Evolutionary conservation across 176 grass and related monocot genomes (phyloP), one percentile per base, ranked within the genome.

Genomic region (Carex myosuroides): DNA sequence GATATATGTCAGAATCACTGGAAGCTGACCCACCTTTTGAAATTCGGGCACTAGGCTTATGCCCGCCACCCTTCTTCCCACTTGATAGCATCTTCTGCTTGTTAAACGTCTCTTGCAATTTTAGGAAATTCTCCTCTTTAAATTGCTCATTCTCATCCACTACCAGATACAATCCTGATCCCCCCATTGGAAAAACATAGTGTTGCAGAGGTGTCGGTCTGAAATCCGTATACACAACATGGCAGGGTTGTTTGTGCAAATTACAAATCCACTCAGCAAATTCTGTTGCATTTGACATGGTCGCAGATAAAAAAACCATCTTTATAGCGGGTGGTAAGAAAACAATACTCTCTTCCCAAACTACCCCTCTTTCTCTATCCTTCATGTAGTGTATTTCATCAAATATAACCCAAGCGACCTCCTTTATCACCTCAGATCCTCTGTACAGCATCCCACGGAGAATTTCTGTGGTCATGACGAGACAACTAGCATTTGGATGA

Each of bases 331-430:
- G 91, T 2, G 96, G 96, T 35, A 99, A 84, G 85, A 99, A 99
- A 32, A 99, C 89, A 86, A 95, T 99, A 81, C 91, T 99, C 77
- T 99, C 93, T 89, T 99, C 96, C 96, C 95, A 98, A 50, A 95
- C 95, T 54, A 98, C 95, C 6, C 92, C 92, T 53, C 92, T 91
- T 84, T 99, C 96, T 17, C 96, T 89, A 79, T 99, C 96, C 81
- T 99, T 95, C 96, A 95, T 99, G 89, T 99, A 99, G 87, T 99
- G 96, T 46, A 99, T 99, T 81, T 99, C 96, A 79, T 99, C 96
- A 57, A 99, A 99, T 70, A 99, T 94, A 64, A 99, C 96, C 96
- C 96, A 99, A 14, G 91, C 96, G 48, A 97, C 94, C 83, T 99
- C 93, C 71, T 99, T 99, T 88, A 99, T 90, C 55, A 99, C 91